phyloP scores from a whole-genome alignment of 805 yeast species.

The Pachysolen tannophilus region DNA sequence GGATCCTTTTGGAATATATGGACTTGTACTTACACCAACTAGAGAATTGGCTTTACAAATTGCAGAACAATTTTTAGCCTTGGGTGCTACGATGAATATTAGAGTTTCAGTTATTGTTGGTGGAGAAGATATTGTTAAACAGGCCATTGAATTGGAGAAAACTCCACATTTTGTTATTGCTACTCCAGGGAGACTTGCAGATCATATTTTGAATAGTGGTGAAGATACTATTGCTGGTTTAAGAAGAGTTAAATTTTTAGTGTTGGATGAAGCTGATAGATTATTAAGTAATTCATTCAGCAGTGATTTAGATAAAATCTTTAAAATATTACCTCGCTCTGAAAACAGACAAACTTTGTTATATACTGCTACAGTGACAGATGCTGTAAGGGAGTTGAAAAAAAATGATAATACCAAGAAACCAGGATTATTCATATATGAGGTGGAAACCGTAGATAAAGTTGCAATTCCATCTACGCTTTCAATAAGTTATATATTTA shows the following conservation, averaged over 20 bases:
- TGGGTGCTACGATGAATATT: conserved; percentile 85
- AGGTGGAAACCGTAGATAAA: conserved; percentile 63
- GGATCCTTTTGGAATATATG: conserved; percentile 91
- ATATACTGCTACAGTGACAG: conserved; percentile 95
- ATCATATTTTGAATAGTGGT: conserved; percentile 81
- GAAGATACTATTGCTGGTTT: conserved; percentile 80
- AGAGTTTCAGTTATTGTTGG: conserved; percentile 84
- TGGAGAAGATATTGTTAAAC: conserved; percentile 90
- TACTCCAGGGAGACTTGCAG: conserved; percentile 95
- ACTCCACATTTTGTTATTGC: conserved; percentile 94
- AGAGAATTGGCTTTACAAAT: conserved; percentile 94
- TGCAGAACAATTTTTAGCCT: conserved; percentile 91
- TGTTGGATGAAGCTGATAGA: conserved; percentile 94
- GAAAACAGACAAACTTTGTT: conserved; percentile 75
- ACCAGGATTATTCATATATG: conserved; percentile 59
- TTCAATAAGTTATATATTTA: conserved; percentile 54
- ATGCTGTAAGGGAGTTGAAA: conserved; percentile 75
- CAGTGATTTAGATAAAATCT: conserved; percentile 65
- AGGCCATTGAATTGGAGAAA: conserved; percentile 70
- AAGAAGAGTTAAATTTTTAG: conserved; percentile 70
- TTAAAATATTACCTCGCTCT: conserved; percentile 63
- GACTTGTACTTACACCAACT: conserved; percentile 83
- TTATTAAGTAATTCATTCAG: conserved; percentile 79
- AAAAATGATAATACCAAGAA: conserved; percentile 50
- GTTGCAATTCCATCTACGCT: conserved; percentile 77